These are phyloP conservation scores for Tricholoma sp. DNA, from an alignment of 768 basidiomycete species.

Conservation along the genomic window DNA sequence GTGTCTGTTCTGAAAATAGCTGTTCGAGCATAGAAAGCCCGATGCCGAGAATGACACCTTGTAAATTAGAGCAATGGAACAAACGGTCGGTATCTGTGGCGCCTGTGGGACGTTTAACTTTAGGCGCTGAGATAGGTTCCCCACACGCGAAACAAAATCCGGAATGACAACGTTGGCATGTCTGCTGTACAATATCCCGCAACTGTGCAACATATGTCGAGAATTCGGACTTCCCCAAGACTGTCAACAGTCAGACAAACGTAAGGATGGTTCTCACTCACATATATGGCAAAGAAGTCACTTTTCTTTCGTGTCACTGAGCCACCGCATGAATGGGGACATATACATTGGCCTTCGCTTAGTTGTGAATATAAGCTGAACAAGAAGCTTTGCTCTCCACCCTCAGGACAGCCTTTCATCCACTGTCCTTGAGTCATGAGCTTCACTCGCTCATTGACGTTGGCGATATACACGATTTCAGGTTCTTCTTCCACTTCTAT, in stretches of 20 bases:
- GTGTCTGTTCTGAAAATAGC: conserved; percentile 53
- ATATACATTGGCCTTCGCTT: conserved; percentile 54
- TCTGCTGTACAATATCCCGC: conserved; percentile 47
- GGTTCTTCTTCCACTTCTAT: conserved; percentile 86
- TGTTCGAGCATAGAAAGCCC: conserved; percentile 85
- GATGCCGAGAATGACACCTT: conserved; percentile 88
- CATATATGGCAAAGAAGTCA: conserved; percentile 81
- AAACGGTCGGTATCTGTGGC: conserved; percentile 49
- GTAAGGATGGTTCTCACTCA: conserved; percentile 34
- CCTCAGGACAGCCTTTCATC: conserved; percentile 98
- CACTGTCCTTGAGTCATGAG: conserved; percentile 87
- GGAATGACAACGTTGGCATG: conserved; percentile 57
- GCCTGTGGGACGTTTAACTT: conserved; percentile 37
- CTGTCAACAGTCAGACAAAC: conserved; percentile 11
- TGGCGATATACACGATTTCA: conserved; percentile 43
- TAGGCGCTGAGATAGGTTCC: conserved; percentile 49
- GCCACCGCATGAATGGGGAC: conserved; percentile 73
- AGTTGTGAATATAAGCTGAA: conserved; percentile 81
- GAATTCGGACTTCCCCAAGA: conserved; percentile 59
- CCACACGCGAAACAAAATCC: conserved; percentile 75
- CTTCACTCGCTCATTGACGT: conserved; percentile 41
- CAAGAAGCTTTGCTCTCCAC: conserved; percentile 83
- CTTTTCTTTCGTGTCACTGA: conserved; percentile 55
- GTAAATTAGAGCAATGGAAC: conserved; percentile 86
- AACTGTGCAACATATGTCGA: conserved; percentile 63